Percentiles rank a stretch among this genome's conserved stretches.
Evolutionary conservation across 352 stramenopile species (phyloP).

Genomic region (Saprolegnia diclina): DNA sequence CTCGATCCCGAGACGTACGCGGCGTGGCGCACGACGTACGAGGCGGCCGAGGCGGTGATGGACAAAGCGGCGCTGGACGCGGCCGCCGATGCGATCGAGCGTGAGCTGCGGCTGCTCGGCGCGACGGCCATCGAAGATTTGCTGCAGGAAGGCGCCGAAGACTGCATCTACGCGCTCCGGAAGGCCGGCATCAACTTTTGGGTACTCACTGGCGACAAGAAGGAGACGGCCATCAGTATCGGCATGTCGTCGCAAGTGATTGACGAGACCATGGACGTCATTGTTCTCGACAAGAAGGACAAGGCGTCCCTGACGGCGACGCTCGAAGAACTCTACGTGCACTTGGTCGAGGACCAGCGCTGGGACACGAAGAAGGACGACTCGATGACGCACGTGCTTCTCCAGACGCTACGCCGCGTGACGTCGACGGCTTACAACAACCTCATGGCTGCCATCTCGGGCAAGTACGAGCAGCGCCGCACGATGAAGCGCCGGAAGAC

Average conservation of each 20-base stretch:
- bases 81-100: constrained; percentile 79
- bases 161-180: constrained; percentile 87
- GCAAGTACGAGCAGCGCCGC: constrained; percentile 64
- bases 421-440: constrained; percentile 62
- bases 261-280: constrained; percentile 86
- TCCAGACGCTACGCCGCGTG: constrained; percentile 65
- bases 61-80: constrained; percentile 57
- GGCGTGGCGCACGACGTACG: constrained; percentile 61
- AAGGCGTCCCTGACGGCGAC: constrained; percentile 66
- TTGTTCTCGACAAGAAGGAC: constrained; percentile 75
- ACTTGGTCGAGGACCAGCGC: constrained; percentile 77
- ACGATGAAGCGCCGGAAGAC: constrained; percentile 34
- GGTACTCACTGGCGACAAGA: constrained; percentile 92
- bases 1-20: constrained; percentile 70
- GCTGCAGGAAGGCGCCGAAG: constrained; percentile 89
- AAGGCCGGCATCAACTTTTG: constrained; percentile 95
- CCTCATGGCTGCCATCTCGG: constrained; percentile 59
- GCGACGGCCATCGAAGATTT: constrained; percentile 91
- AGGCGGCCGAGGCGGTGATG: constrained; percentile 37
- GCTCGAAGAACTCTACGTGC: constrained; percentile 79
- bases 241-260: constrained; percentile 88
- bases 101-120: constrained; percentile 82
- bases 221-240: constrained; percentile 82
- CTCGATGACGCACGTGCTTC: constrained; percentile 65
- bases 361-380: constrained; percentile 81